Base-by-base conservation (phyloP, 2,329 filamentous ascomycete genomes). In the Colletotrichum sp. region DNA sequence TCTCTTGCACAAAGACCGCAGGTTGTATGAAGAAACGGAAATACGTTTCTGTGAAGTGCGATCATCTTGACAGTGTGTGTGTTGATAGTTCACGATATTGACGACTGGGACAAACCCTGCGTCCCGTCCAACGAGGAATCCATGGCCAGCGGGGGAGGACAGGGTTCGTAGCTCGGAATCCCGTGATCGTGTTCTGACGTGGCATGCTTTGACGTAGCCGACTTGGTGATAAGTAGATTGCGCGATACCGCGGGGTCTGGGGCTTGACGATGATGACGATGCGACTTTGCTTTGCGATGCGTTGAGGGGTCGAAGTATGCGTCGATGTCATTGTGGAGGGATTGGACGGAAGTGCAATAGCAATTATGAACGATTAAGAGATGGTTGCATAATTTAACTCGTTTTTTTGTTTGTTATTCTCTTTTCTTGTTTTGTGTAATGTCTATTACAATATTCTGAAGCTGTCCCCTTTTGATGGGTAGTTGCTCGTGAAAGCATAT, bases 171-270 rank as follows among this genome's bases (percentile, higher is more conserved):
- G 44, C n/a, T 52, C n/a, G 44, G n/a, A 3, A 5, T 52, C 66
- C 49, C 66, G 32, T 39, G 32, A 69, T 69, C 21, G 32, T 28
- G 1, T 60, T 60, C 66, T 69, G 66, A 69, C 66, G 66, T 69
- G 66, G 66, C 66, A 30, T 16, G n/a, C 32, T 44, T n/a, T 16
- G 8, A 13, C 8, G 49, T 15, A 18, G 24, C 32, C 21, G 32
- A 16, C 8, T 3, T 36, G 6, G 24, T 7, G 55, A 26, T 59
- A 15, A 13, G 24, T 6, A 30, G 55, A 9, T 26, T 64, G 34
- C 62, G 30, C 21, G 62, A 64, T 32, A 26, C 44, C 34, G 21
- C 30, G 34, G 34, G 34, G 34, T 15, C 0, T 2, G 9, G 3
- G 21, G 62, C 9, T n/a, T 24, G 5, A 21, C 2, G 9, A 49